These are phyloP conservation scores for Cicer judaicum DNA, from an alignment of 306 rosid species.

Conservation along the genomic window DNA sequence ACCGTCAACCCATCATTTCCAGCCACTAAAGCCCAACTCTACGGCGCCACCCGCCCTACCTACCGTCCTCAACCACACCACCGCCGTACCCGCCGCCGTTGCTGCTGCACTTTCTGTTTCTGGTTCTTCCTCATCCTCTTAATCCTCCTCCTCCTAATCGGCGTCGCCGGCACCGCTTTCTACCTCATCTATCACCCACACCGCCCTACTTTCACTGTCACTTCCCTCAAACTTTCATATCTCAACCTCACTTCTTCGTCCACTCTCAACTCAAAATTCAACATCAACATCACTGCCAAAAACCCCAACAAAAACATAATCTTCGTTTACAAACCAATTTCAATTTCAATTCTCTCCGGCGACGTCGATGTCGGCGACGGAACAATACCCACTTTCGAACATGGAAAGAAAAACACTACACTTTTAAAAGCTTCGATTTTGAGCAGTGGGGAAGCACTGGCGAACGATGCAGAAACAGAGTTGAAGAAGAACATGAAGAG, in stretches of 20 bases:
- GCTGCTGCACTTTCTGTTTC: conserved; percentile 75
- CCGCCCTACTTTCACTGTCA: conserved; percentile 49
- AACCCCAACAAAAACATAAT: conserved; percentile 50
- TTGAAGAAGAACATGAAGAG: conserved; percentile 66
- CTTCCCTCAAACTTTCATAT: conserved; percentile 50
- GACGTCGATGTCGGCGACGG: conserved; percentile 44
- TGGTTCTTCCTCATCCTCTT: conserved; percentile 63
- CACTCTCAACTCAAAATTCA: conserved; percentile 48
- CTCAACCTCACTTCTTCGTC: conserved; percentile 49
- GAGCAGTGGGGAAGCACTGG: conserved; percentile 47
- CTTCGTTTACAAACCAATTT: conserved; percentile 44
- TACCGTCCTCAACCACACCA: conserved; percentile 77
- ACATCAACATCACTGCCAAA: conserved; percentile 44
- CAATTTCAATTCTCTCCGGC: conserved; percentile 38
- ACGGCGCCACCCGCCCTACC: conserved; percentile 75
- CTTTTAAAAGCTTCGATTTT: conserved; percentile 54
- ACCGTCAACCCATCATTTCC: conserved; percentile 61
- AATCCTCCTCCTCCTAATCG: conserved; percentile 62
- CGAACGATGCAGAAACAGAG: conserved; percentile 31
- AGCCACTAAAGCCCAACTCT: conserved; percentile 73
- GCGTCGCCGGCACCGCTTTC: conserved; percentile 59
- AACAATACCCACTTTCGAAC: conserved; percentile 55
- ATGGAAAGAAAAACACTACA: conserved; percentile 73
- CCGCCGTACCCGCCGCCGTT: conserved; percentile 65
- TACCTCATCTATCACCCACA: conserved; percentile 75